Evolutionary conservation across 2,329 filamentous ascomycete species (phyloP).

Genomic region (Microdochium paspali): DNA sequence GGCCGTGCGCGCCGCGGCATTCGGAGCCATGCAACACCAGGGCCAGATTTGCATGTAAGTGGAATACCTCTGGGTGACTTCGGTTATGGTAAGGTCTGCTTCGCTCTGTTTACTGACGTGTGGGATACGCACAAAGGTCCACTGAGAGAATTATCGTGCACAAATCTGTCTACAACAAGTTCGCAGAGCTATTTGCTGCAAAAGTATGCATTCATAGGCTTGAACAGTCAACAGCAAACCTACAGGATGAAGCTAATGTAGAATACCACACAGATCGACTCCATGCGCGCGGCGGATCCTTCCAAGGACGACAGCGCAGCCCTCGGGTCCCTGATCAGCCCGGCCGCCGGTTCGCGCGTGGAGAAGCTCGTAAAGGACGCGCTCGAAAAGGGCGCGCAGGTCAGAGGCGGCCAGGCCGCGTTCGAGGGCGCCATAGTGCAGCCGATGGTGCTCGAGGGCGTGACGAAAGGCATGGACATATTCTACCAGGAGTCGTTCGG

Average conservation of each 20-base stretch:
- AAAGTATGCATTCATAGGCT: not conserved
- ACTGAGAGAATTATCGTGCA: conserved; percentile 22
- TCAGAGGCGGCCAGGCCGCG: conserved; percentile 2
- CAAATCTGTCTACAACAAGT: conserved; percentile 1
- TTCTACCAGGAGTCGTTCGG: conserved; percentile 54
- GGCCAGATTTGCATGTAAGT: conserved; percentile 26
- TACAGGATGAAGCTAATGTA: too few species aligned
- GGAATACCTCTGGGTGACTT: too few species aligned
- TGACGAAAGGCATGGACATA: conserved; percentile 48
- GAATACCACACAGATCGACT: too few species aligned
- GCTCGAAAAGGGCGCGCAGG: conserved; percentile 40
- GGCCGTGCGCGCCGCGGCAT: conserved; percentile 16
- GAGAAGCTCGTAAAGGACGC: conserved; percentile 51
- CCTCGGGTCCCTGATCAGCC: conserved; percentile 45
- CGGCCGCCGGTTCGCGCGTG: conserved; percentile 49
- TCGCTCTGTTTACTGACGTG: too few species aligned
- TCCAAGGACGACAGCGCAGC: too few species aligned
- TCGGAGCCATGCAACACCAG: too few species aligned
- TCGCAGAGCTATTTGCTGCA: not conserved
- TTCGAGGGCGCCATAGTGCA: conserved; percentile 29
- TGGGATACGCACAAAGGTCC: too few species aligned
- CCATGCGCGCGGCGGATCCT: too few species aligned
- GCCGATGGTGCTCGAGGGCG: conserved; percentile 44
- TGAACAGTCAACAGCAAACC: conserved; percentile 42
- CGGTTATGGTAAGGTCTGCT: too few species aligned